Percentiles rank a stretch among this genome's conserved stretches.
These are phyloP conservation scores for Exophiala sp. DNA, from an alignment of 2,329 filamentous ascomycete genomes.

Conservation along the genomic window DNA sequence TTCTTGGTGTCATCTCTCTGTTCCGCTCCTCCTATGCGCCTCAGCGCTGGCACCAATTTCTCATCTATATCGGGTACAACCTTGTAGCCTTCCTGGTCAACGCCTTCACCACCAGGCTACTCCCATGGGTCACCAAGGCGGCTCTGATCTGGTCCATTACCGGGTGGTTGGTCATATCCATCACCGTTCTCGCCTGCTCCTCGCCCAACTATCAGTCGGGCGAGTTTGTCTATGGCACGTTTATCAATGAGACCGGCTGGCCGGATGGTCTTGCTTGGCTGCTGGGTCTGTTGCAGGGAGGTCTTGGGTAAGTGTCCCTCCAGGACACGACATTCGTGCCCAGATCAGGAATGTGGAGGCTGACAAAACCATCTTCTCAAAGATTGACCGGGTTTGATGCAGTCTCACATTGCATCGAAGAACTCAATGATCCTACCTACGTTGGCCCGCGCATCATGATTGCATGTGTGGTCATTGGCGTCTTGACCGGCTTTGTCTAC, in stretches of 20 bases:
- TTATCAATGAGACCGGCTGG: conserved; percentile 65
- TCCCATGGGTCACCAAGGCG: conserved; percentile 61
- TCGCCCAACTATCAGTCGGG: conserved; percentile 60
- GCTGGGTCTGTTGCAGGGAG: conserved; percentile 45
- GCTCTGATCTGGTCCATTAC: conserved; percentile 66
- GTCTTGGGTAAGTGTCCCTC: conserved; percentile 50
- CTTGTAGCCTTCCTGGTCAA: conserved; percentile 59
- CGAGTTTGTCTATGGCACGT: conserved; percentile 50
- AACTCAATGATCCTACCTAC: conserved; percentile 42
- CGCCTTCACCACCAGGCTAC: conserved; percentile 54
- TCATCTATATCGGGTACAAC: conserved; percentile 64
- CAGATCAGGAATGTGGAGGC: not conserved
- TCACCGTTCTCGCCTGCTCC: conserved; percentile 61
- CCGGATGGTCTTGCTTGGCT: conserved; percentile 56
- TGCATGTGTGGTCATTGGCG: conserved; percentile 57
- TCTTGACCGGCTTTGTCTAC: conserved; percentile 58
- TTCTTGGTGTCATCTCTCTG: conserved; percentile 59
- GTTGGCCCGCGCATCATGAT: conserved; percentile 63
- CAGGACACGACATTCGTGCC: conserved; percentile 24
- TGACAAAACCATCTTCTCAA: not conserved
- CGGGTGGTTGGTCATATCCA: conserved; percentile 64
- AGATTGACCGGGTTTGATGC: conserved; percentile 31
- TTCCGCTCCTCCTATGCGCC: conserved; percentile 53
- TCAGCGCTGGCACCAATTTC: conserved; percentile 64
- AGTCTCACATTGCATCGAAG: conserved; percentile 50